These are phyloP conservation scores for Zymoseptoria ardabiliae DNA, from an alignment of 2,329 filamentous ascomycete species.

Conservation along the genomic window DNA sequence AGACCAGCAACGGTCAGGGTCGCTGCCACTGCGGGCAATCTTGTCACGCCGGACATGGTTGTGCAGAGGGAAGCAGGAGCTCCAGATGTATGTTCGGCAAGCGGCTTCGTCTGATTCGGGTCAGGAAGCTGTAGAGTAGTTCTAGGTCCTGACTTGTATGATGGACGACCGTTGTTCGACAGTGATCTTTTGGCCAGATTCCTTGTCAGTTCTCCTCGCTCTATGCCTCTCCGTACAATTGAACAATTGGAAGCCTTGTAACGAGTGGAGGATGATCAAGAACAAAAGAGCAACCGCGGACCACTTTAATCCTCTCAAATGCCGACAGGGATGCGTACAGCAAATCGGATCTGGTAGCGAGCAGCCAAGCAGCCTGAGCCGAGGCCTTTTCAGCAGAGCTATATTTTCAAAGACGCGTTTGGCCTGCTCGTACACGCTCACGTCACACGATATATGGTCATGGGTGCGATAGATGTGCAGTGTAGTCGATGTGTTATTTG, in stretches of 20 bases:
- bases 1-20: conserved; percentile 20
- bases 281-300: neutral
- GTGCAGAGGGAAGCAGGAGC: conserved; percentile 2
- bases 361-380: neutral
- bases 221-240: neutral
- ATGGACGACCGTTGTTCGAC: neutral
- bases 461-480: neutral
- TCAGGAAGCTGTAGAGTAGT: neutral
- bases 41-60: conserved; percentile 29
- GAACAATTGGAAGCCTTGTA: neutral
- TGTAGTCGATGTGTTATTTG: neutral
- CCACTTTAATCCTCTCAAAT: neutral
- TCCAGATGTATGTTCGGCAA: neutral
- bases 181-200: neutral
- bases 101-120: neutral
- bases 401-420: neutral
- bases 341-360: neutral
- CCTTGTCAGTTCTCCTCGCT: neutral
- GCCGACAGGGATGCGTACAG: neutral
- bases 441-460: neutral
- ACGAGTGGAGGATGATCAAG: neutral
- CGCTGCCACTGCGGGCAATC: conserved; percentile 25
- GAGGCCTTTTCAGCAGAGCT: neutral
- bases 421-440: neutral
- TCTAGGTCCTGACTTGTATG: no score